Conservation (phyloP, 2,329 filamentous ascomycete species). For the Alternaria atra region DNA sequence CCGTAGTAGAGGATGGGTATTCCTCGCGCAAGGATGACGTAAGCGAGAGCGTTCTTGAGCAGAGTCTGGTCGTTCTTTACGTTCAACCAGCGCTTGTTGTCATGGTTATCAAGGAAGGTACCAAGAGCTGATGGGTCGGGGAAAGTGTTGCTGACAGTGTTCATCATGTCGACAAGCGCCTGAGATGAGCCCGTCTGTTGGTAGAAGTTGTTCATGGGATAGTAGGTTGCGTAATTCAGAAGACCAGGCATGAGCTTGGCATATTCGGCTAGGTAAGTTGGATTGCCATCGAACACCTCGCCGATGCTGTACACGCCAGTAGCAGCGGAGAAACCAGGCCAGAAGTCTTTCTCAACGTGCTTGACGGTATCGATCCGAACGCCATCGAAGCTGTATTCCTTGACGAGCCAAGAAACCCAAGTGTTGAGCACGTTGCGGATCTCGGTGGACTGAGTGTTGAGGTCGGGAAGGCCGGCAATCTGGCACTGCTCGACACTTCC, state of each 20-base stretch:
- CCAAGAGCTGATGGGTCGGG: conserved; percentile 49
- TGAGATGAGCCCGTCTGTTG: conserved; percentile 43
- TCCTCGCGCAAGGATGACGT: conserved; percentile 48
- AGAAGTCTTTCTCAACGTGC: conserved; percentile 68
- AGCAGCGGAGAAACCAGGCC: conserved; percentile 62
- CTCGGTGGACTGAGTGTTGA: conserved; percentile 37
- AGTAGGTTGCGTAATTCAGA: conserved; percentile 67
- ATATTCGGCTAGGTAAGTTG: conserved; percentile 63
- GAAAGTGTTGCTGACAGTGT: conserved; percentile 43
- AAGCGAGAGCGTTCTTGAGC: conserved; percentile 52
- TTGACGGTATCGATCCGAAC: conserved; percentile 70
- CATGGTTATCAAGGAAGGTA: conserved; percentile 53
- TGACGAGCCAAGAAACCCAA: conserved; percentile 45
- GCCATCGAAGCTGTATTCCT: conserved; percentile 57
- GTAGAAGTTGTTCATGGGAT: conserved; percentile 51
- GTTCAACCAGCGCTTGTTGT: conserved; percentile 50
- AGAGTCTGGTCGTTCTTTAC: conserved; percentile 48
- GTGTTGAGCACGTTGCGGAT: conserved; percentile 36
- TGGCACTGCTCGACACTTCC: conserved; percentile 42
- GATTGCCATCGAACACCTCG: conserved; percentile 66
- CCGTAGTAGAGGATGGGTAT: conserved; percentile 55
- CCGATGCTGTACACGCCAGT: conserved; percentile 69
- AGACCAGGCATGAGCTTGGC: conserved; percentile 65
- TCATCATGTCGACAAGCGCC: conserved; percentile 47
- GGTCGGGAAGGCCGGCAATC: conserved; percentile 43